Conservation (phyloP, 1,139 yeast genomes). For the Torulaspora pretoriensis region DNA sequence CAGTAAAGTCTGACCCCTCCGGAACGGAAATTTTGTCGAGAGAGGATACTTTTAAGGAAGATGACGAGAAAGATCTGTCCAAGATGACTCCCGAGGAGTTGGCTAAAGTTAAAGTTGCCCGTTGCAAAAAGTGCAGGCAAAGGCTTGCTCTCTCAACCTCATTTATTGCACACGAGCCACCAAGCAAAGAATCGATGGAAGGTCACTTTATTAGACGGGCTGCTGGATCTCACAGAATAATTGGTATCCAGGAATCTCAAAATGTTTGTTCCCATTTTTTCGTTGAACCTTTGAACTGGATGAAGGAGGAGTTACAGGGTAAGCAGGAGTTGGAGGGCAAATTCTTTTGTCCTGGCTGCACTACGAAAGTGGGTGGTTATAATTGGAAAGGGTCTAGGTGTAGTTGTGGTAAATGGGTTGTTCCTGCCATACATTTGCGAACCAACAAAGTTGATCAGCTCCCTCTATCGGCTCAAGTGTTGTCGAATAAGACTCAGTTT, state of each 20-base stretch:
- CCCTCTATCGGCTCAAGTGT: constrained; percentile 21
- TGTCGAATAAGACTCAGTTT: constrained; percentile 28
- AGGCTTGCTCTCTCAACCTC: constrained; percentile 45
- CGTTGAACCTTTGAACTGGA: constrained; percentile 86
- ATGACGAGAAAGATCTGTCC: constrained; percentile 30
- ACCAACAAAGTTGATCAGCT: constrained; percentile 76
- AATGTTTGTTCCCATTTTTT: constrained; percentile 76
- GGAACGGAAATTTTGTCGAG: constrained; percentile 34
- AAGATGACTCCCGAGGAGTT: constrained; percentile 29
- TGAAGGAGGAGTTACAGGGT: constrained; percentile 67
- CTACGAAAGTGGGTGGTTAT: constrained; percentile 80
- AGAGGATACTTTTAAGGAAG: constrained; percentile 34
- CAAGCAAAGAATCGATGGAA: constrained; percentile 57
- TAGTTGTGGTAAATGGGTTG: constrained; percentile 93
- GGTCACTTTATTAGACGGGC: constrained; percentile 60
- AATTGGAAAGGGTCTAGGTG: constrained; percentile 95
- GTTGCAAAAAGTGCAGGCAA: constrained; percentile 70
- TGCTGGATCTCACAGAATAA: constrained; percentile 54
- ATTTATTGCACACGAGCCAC: constrained; percentile 58
- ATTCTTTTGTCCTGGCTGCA: constrained; percentile 79
- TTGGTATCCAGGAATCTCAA: constrained; percentile 53
- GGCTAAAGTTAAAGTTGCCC: constrained; percentile 39
- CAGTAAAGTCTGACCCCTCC: constrained; percentile 37
- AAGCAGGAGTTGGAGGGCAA: constrained; percentile 76
- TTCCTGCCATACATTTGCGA: constrained; percentile 84